Conservation (phyloP, 129 eudicot species). For the Silybum marianum region DNA sequence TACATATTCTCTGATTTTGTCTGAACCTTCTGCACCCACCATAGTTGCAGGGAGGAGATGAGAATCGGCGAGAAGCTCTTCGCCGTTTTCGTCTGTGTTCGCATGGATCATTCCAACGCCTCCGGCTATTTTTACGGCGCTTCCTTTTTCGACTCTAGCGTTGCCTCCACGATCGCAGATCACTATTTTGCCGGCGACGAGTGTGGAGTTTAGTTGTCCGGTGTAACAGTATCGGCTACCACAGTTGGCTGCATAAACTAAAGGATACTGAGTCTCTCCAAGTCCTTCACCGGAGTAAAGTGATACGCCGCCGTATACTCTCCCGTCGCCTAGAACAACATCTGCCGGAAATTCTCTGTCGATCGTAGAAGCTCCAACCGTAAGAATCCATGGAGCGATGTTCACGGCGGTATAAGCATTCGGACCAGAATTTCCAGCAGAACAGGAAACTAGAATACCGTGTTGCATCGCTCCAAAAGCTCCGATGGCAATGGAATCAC, state of each 20-base stretch:
- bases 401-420: constrained; percentile 69
- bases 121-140: constrained; percentile 83
- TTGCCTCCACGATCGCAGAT: constrained; percentile 94
- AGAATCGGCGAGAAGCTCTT: constrained; percentile 88
- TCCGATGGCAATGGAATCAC: constrained; percentile 90
- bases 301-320: constrained; percentile 69
- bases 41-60: constrained; percentile 84
- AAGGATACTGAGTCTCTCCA: constrained; percentile 46
- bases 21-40: constrained; percentile 74
- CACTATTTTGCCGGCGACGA: constrained; percentile 81
- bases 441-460: constrained; percentile 79
- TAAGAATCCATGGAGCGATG: constrained; percentile 94
- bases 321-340: constrained; percentile 81
- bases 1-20: constrained; percentile 54
- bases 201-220: constrained; percentile 53
- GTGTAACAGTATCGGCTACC: constrained; percentile 70
- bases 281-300: constrained; percentile 73
- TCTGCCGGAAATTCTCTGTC: constrained; percentile 96
- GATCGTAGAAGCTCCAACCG: constrained; percentile 90
- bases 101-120: constrained; percentile 88
- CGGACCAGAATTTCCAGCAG: constrained; percentile 96
- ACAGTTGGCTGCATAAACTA: constrained; percentile 61
- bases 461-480: constrained; percentile 70
- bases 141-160: constrained; percentile 90
- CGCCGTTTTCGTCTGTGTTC: constrained; percentile 76